A percentile compares a stretch with the other conserved stretches of the same genome.
These are phyloP conservation scores for Circinella umbellata DNA, from an alignment of 371 early-diverging fungal species.

Conservation along the genomic window DNA sequence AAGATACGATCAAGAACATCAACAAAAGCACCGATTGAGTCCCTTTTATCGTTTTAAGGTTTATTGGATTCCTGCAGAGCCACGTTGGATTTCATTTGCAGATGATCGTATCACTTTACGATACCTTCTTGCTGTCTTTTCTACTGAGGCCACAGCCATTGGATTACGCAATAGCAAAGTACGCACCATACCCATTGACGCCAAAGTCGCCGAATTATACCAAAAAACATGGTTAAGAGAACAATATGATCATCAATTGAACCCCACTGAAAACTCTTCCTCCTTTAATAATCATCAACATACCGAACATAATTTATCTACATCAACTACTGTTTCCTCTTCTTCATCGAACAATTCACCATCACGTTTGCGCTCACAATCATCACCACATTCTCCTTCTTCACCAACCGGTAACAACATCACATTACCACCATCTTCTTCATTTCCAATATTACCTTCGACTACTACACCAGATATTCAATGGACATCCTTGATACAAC, in stretches of 20 bases:
- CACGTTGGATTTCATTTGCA: slow-evolving; percentile 44
- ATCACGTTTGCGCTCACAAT: slow-evolving; percentile 6
- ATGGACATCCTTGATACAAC: slow-evolving; percentile 50
- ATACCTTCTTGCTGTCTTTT: slow-evolving; percentile 43
- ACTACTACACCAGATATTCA: slow-evolving; percentile 27
- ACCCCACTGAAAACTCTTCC: slow-evolving; percentile 3
- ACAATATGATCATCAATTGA: slow-evolving; percentile 30
- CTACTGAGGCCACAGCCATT: slow-evolving; percentile 45
- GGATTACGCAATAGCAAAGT: slow-evolving; percentile 45
- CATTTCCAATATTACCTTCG: slow-evolving; percentile 6
- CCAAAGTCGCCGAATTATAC: slow-evolving; percentile 30
- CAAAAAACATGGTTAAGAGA: slow-evolving; percentile 30
- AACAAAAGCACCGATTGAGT: slow-evolving; percentile 10
- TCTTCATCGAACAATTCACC: neutral
- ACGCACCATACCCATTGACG: slow-evolving; percentile 35
- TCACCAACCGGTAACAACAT: neutral
- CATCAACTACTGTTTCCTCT: neutral
- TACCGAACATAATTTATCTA: neutral
- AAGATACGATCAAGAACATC: slow-evolving; percentile 15
- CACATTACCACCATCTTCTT: slow-evolving; percentile 12
- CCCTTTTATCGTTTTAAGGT: slow-evolving; percentile 40
- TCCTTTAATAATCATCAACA: neutral
- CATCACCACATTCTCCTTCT: slow-evolving; percentile 11
- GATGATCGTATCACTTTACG: slow-evolving; percentile 46
- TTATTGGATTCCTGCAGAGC: slow-evolving; percentile 51